Evolutionary conservation across 495 filamentous ascomycete species (phyloP).

Genomic region (Hyaloscypha bicolor): DNA sequence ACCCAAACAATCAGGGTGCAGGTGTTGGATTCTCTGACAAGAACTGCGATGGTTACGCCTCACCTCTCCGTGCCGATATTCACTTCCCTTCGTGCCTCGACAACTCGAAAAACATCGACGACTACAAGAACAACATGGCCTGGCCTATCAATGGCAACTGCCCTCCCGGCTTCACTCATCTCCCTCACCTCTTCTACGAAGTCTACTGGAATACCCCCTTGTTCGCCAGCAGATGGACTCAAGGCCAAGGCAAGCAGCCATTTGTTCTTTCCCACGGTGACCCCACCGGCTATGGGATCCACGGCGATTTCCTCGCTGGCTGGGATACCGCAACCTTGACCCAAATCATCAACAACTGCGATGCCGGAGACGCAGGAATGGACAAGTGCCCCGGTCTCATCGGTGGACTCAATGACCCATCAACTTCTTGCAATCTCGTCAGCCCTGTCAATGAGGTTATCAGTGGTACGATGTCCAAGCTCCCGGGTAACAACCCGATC

Average conservation of each 20-base stretch:
- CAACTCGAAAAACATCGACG: conserved; percentile 61
- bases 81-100: conserved; percentile 96
- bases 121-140: conserved; percentile 60
- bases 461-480: conserved; percentile 38
- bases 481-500: conserved; percentile 50
- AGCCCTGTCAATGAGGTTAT: conserved; percentile 42
- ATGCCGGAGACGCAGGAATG: conserved; percentile 53
- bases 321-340: conserved; percentile 62
- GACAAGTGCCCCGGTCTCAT: conserved; percentile 56
- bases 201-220: conserved; percentile 58
- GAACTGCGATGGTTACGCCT: conserved; percentile 58
- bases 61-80: conserved; percentile 69
- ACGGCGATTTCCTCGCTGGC: conserved; percentile 73
- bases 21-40: conserved; percentile 50
- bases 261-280: conserved; percentile 53
- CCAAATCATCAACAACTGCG: conserved; percentile 65
- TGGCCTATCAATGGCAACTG: conserved; percentile 55
- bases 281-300: conserved; percentile 70
- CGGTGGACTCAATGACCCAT: conserved; percentile 45
- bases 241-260: conserved; percentile 52
- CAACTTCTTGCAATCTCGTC: conserved; percentile 41
- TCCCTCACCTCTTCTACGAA: conserved; percentile 59
- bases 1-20: conserved; percentile 47
- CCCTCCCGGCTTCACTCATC: conserved; percentile 55
- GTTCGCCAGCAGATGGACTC: conserved; percentile 54